A percentile compares a stretch with the other conserved stretches of the same genome.
Evolutionary conservation across 495 filamentous ascomycete species (phyloP).

Genomic region (Penicillium tannophilum): DNA sequence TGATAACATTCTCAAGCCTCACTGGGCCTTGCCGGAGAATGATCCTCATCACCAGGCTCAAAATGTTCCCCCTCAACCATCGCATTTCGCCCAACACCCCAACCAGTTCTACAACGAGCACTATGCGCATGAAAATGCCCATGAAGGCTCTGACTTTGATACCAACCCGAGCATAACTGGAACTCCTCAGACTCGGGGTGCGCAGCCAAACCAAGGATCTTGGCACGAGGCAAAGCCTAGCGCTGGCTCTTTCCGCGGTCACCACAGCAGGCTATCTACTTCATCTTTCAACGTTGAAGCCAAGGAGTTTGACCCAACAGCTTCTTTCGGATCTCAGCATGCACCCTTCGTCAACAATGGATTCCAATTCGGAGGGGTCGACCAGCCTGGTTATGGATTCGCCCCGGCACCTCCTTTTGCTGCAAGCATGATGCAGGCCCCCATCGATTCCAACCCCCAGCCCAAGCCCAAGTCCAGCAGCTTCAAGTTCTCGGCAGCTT

Average conservation of each 20-base stretch:
- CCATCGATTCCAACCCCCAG: slow-evolving; percentile 15
- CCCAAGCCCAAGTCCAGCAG: slow-evolving; percentile 30
- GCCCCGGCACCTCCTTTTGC: slow-evolving; percentile 73
- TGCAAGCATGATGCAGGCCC: slow-evolving; percentile 44
- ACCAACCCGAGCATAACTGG: slow-evolving; percentile 76
- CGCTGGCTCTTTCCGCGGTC: slow-evolving; percentile 44
- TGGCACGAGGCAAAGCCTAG: slow-evolving; percentile 48
- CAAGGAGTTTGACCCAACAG: slow-evolving; percentile 79
- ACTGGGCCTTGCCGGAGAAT: slow-evolving; percentile 41
- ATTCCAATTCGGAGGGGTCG: slow-evolving; percentile 52
- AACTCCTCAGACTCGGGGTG: slow-evolving; percentile 52
- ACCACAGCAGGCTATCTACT: slow-evolving; percentile 65
- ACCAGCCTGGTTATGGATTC: slow-evolving; percentile 45
- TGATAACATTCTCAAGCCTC: slow-evolving; percentile 41
- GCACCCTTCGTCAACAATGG: slow-evolving; percentile 55
- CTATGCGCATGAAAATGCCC: slow-evolving; percentile 39
- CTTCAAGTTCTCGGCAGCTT: slow-evolving; percentile 74
- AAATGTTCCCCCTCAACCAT: slow-evolving; percentile 11
- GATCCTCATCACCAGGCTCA: slow-evolving; percentile 26
- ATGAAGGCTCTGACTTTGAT: slow-evolving; percentile 69
- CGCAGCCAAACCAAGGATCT: slow-evolving; percentile 33
- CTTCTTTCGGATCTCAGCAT: slow-evolving; percentile 60
- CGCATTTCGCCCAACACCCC: slow-evolving; percentile 35
- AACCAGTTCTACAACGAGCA: slow-evolving; percentile 41
- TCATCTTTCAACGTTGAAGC: slow-evolving; percentile 86